A percentile compares a stretch with the other conserved stretches of the same genome.
Conservation (phyloP, 2,329 filamentous ascomycete species). For the Aureobasidium sp. region DNA sequence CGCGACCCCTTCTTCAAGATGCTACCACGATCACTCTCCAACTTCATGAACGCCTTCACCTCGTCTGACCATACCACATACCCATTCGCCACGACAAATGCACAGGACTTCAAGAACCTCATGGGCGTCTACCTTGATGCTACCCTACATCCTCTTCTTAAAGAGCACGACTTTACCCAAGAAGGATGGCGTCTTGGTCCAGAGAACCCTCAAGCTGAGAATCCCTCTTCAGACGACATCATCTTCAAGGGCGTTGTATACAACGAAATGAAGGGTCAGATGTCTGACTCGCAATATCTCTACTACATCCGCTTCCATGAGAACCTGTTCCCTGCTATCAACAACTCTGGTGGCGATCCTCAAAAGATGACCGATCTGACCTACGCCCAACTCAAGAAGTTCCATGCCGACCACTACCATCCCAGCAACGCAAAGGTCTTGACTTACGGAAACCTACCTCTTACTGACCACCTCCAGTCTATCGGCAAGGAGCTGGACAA, state of each 20-base stretch:
- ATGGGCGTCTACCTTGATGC: slow-evolving; percentile 96
- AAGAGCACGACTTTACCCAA: slow-evolving; percentile 86
- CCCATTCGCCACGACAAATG: slow-evolving; percentile 93
- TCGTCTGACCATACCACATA: slow-evolving; percentile 95
- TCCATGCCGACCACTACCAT: slow-evolving; percentile 90
- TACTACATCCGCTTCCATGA: slow-evolving; percentile 96
- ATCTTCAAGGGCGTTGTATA: slow-evolving; percentile 98
- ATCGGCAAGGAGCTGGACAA: slow-evolving; percentile 64
- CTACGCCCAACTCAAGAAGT: slow-evolving; percentile 78
- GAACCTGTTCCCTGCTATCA: slow-evolving; percentile 84
- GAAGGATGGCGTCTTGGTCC: slow-evolving; percentile 96
- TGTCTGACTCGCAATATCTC: slow-evolving; percentile 93
- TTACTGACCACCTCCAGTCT: slow-evolving; percentile 71
- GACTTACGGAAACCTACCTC: slow-evolving; percentile 88
- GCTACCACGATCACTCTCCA: slow-evolving; percentile 94
- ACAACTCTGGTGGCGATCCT: slow-evolving; percentile 95
- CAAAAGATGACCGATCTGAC: slow-evolving; percentile 94
- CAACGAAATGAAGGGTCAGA: slow-evolving; percentile 99
- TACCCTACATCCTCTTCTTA: slow-evolving; percentile 80
- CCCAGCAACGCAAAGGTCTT: slow-evolving; percentile 95
- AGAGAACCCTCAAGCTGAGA: slow-evolving; percentile 58
- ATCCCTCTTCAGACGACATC: slow-evolving; percentile 52
- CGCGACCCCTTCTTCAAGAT: slow-evolving; percentile 99
- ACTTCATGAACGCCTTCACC: slow-evolving; percentile 99
- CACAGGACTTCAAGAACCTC: slow-evolving; percentile 89